Conservation (phyloP, 75 land plant species). For the Picea sitchensis region DNA sequence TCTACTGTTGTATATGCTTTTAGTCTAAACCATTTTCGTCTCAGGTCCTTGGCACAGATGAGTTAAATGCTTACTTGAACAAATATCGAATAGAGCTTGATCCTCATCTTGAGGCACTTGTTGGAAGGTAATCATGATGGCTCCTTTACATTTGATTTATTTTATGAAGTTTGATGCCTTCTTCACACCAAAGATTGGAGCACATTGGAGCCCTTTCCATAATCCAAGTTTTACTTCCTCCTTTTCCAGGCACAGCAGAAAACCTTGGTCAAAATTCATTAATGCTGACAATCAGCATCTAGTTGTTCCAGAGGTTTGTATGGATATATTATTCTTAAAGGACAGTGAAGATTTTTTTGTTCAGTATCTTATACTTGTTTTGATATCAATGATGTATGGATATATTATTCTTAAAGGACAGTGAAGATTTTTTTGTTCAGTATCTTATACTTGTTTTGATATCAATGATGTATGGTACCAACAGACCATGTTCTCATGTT, state of each 20-base stretch:
- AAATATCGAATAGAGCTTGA: constrained; percentile 80
- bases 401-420: not conserved
- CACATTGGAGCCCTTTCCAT: not conserved
- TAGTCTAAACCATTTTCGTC: not conserved
- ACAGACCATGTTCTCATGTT: not conserved
- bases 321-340: not conserved
- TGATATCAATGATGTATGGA: too few species aligned
- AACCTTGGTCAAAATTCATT: constrained; percentile 85
- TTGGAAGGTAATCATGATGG: constrained; percentile 62
- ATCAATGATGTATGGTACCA: too few species aligned
- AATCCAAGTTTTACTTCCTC: not conserved
- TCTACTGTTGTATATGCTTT: not conserved
- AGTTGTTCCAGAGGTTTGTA: constrained; percentile 72
- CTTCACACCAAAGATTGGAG: not conserved
- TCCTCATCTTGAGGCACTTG: constrained; percentile 72
- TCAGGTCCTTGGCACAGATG: constrained; percentile 91
- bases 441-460: too few species aligned
- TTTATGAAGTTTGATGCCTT: not conserved
- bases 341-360: not conserved
- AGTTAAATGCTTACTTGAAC: constrained; percentile 73
- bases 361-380: too few species aligned
- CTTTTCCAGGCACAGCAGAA: constrained; percentile 65
- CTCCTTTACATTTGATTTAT: not conserved
- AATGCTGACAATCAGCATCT: constrained; percentile 82
- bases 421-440: not conserved